Conservation (phyloP, 2,329 filamentous ascomycete species). For the Colletotrichum caudatum region DNA sequence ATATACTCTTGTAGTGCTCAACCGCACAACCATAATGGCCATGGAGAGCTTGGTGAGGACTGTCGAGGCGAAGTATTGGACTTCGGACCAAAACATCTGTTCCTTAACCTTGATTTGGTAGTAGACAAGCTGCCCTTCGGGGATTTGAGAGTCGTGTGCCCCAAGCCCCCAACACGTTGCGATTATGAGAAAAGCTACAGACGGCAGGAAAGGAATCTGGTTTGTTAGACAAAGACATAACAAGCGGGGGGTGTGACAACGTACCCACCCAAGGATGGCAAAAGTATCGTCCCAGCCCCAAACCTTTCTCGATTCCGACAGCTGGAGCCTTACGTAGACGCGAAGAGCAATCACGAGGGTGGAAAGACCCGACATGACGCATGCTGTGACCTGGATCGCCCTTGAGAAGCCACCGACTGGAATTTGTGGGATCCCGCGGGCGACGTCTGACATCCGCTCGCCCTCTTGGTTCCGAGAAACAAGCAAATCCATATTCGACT, state of each 20-base stretch:
- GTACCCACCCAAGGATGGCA: conserved; percentile 36
- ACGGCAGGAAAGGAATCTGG: neutral
- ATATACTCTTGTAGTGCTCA: neutral
- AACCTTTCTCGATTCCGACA: neutral
- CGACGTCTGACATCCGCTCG: neutral
- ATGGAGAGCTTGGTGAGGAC: conserved; percentile 15
- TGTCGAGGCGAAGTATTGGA: neutral
- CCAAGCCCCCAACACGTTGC: conserved; percentile 35
- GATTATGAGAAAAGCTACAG: conserved; percentile 19
- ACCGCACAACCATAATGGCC: conserved; percentile 12
- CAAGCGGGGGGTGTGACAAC: neutral
- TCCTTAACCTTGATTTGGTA: conserved; percentile 32
- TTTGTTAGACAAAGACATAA: neutral
- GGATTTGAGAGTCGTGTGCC: conserved; percentile 36
- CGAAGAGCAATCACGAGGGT: conserved; percentile 16
- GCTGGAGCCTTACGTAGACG: conserved; percentile 32
- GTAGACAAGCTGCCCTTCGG: conserved; percentile 32
- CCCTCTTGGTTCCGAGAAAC: neutral
- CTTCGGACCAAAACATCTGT: conserved; percentile 36
- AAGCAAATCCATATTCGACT: neutral
- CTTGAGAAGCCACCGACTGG: neutral
- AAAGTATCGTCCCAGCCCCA: conserved; percentile 40
- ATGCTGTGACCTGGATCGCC: neutral
- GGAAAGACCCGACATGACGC: neutral
- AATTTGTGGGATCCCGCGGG: neutral